Base-by-base conservation (phyloP, 345 rosid genomes). In the Populus ilicifolia region DNA sequence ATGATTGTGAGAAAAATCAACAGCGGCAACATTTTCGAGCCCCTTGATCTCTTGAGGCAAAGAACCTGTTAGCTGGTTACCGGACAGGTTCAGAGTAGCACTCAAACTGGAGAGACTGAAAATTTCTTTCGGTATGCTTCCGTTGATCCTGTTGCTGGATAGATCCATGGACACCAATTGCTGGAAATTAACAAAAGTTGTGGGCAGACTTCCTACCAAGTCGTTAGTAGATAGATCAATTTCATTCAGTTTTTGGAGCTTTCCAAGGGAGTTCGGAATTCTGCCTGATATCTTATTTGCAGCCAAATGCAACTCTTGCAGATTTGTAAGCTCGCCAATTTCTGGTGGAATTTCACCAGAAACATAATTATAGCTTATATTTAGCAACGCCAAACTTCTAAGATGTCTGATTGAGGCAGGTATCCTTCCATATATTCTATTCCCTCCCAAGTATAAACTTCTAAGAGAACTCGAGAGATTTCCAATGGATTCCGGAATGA, bases 41-140 rank as follows among this genome's bases (percentile, higher is more conserved):
- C 25, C 25, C 16, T 79, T 78, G 52, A 89, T 14, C n/a, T 83
- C 90, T 70, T 75, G 66, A 59, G 80, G 80, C 41, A 89, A 78
- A 9, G 74, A 50, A 50, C 93, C 89, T 20, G 64, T 70, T 6
- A 88, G 78, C 71, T 72, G 71, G 78, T 89, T 89, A 6, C 13
- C 76, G 1, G 93, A 88, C 69, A 89, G 80, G 66, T 86, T 85
- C 71, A 86, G 70, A 67, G 78, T 33, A 0, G 33, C 65, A 43
- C 85, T 85, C 81, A 89, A 76, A 70, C 89, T 84, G 48, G 80
- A 78, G 6, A 85, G 81, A 59, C 69, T 78, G 65, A 89, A 81
- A 78, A 88, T 71, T 71, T 87, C 89, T 66, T 71, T 78, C 2
- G 89, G 83, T 71, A 86, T 77, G 83, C 80, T 85, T 81, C 91